A percentile compares a stretch with the other conserved stretches of the same genome.
phyloP scores from a whole-genome alignment of 495 filamentous ascomycete species.

The Penicillium diatomitis region DNA sequence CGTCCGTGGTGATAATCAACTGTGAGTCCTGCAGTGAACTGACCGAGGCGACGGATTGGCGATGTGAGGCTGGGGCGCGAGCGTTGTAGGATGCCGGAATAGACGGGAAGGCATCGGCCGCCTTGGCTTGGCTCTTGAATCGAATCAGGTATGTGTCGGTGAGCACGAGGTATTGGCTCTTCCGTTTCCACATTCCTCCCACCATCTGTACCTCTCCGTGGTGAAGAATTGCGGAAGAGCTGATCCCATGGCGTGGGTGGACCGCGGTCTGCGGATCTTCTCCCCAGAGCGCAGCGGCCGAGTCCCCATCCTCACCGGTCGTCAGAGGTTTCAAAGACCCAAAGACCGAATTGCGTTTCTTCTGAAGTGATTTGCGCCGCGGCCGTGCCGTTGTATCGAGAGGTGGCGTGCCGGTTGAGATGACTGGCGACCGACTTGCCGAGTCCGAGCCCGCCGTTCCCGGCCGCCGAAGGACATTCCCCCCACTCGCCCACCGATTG shows the following conservation, averaged over 20 bases:
- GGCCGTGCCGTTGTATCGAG: slow-evolving; percentile 21
- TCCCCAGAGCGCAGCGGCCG: slow-evolving; percentile 25
- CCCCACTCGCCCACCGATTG: slow-evolving; percentile 8
- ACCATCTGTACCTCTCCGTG: slow-evolving; percentile 76
- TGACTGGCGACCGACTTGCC: slow-evolving; percentile 13
- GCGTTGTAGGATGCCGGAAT: slow-evolving; percentile 36
- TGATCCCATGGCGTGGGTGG: slow-evolving; percentile 27
- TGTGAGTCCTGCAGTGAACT: slow-evolving; percentile 56
- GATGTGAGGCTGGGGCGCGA: slow-evolving; percentile 28
- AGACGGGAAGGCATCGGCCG: slow-evolving; percentile 54
- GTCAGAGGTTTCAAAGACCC: slow-evolving; percentile 47
- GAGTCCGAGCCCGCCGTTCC: slow-evolving; percentile 23
- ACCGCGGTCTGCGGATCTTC: slow-evolving; percentile 21
- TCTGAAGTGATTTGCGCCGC: slow-evolving; percentile 39
- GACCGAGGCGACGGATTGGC: slow-evolving; percentile 49
- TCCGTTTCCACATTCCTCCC: slow-evolving; percentile 71
- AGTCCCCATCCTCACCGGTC: slow-evolving; percentile 42
- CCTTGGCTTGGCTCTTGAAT: slow-evolving; percentile 66
- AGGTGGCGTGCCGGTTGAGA: slow-evolving; percentile 14
- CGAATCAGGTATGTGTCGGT: slow-evolving; percentile 76
- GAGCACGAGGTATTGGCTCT: slow-evolving; percentile 84
- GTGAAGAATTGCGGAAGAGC: slow-evolving; percentile 44
- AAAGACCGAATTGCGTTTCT: slow-evolving; percentile 45
- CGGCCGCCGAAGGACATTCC: slow-evolving; percentile 22
- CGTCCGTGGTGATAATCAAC: slow-evolving; percentile 39